Base-by-base conservation (phyloP, 371 early-diverging fungal species). In the Saksenaea oblongispora region DNA sequence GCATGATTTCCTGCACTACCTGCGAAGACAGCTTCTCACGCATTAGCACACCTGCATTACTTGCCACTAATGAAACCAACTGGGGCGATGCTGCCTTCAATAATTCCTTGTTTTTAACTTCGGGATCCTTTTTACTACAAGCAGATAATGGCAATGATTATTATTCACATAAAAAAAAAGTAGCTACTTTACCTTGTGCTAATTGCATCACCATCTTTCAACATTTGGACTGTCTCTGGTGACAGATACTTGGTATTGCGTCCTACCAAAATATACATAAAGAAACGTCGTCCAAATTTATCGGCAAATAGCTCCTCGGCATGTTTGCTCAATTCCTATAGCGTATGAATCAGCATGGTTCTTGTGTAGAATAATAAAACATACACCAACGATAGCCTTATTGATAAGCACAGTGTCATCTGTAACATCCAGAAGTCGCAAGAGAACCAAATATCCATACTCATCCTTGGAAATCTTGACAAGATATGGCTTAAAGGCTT, bases 381-480 rank as follows among this genome's bases (percentile, higher is more conserved):
- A 51, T 68, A 83, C 92, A 37, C 80, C 76, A 53, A 96, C 60
- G 55, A 96, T 82, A 18, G 88, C 77, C 72, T 95, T 95, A 60
- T 75, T 72, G 54, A 94, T 78, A 51, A 95, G 73, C n/a, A 94
- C 94, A 11, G 97, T 98, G 80, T 98, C 98, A 78, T 98, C 98
- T 35, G 95, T 87, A 41, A 89, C 89, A 73, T 95, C 96, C 69
- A 97, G 86, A 54, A 90, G 74, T 54, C 90, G 84, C 9, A 96
- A 67, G 59, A 98, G 77, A 2, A 95, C 95, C 57, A 92, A 76
- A 63, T 95, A 90, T 15, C 96, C 98, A 70, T 94, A 90, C 78
- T 95, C 94, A 70, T 98, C 98, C 59, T 76, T 74, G 65, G 91
- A 88, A 67, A 96, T 92, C 75, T 92, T 93, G 65, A 67, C 67